These are phyloP conservation scores for Chaetomiaceae sp. DNA, from an alignment of 2,329 filamentous ascomycete genomes.

Conservation along the genomic window DNA sequence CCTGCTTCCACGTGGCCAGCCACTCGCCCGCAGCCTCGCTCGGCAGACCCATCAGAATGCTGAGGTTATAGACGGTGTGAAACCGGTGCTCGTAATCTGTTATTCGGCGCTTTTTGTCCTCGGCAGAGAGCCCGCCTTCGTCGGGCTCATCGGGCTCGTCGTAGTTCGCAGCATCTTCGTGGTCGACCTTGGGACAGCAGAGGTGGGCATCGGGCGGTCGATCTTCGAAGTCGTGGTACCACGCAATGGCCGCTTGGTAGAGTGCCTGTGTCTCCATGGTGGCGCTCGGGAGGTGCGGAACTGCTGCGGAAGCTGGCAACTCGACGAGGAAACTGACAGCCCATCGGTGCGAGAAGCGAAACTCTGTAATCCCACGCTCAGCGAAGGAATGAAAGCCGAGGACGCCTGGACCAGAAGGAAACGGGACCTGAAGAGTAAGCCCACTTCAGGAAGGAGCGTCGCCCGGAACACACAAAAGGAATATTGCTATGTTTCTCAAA, in stretches of 20 bases:
- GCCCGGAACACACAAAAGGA: not conserved
- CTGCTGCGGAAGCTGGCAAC: not conserved
- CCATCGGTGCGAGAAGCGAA: not conserved
- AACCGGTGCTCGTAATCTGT: slow-evolving; percentile 49
- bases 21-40: slow-evolving; percentile 51
- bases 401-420: too few relatives aligned
- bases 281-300: slow-evolving; percentile 2
- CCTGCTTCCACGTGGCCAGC: slow-evolving; percentile 51
- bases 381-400: not conserved
- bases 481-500: too few relatives aligned
- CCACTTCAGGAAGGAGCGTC: not conserved
- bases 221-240: slow-evolving; percentile 21
- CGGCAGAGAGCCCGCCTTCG: slow-evolving; percentile 38
- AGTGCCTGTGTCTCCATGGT: slow-evolving; percentile 19
- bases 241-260: slow-evolving; percentile 17
- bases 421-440: not conserved
- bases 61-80: slow-evolving; percentile 59
- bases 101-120: slow-evolving; percentile 49
- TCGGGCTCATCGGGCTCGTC: slow-evolving; percentile 45
- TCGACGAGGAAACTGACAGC: not conserved
- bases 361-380: not conserved
- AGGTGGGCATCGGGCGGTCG: slow-evolving; percentile 49
- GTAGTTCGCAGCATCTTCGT: slow-evolving; percentile 61
- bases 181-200: slow-evolving; percentile 59
- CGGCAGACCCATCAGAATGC: slow-evolving; percentile 63